Base-by-base conservation (phyloP, 768 basidiomycete species). In the Austroboletus festivus region DNA sequence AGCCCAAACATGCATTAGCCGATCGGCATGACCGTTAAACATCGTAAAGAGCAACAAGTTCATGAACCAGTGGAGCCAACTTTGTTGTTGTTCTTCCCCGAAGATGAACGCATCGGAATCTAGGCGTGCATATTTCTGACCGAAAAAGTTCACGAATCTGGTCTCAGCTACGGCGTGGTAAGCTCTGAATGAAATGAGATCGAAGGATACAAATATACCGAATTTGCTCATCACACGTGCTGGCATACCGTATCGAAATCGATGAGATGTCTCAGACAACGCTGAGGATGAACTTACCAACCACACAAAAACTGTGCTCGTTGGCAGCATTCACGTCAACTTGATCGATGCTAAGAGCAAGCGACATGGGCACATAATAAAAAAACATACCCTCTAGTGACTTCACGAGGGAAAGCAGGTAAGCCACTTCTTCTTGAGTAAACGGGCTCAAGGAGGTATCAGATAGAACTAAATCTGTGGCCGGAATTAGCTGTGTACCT, bases 1-100 rank as follows among this genome's bases (percentile, higher is more conserved):
- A 2, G 75, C 68, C 69, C 68, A 79, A 35, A 76, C 71, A 13
- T 59, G 68, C 31, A 74, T 68, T 38, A 81, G 43, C 18, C 59
- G 59, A 11, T 57, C 57, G n/a, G 74, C 56, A 56, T 80, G 75
- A 5, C 71, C 60, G 26, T 74, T 65, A 0, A 79, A 78, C 5
- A 73, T 69, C 10, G 58, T 70, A 61, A 79, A 80, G 1, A 80
- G 60, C 6, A 77, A 35, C 0, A 66, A 28, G 41, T 46, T 46
- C 4, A 46, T 4, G 26, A 46, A 18, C 24, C 7, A 13, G 24
- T 38, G 23, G 7, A 46, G 12, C 18, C 15, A 19, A 15, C 15
- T n/a, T 20, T 38, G 19, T 35, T 26, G 23, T 13, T 7, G 20
- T 2, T 26, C 21, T 11, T 38, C 5, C 41, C 34, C 39, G 35